Evolutionary conservation across 495 filamentous ascomycete species (phyloP).

Genomic region (Diplogelasinospora grovesii): DNA sequence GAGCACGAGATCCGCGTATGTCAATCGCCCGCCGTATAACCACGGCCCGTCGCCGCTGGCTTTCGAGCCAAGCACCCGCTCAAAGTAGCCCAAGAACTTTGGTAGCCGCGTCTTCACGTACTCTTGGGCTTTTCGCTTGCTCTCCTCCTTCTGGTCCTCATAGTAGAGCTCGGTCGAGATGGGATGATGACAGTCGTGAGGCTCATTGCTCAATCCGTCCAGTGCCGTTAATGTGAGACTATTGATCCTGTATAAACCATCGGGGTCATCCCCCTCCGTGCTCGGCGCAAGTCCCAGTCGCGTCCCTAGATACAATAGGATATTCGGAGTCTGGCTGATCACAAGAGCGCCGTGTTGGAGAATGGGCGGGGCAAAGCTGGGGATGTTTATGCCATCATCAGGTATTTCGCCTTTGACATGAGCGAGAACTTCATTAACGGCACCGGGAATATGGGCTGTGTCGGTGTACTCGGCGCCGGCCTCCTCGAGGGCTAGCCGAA

Average conservation of each 20-base stretch:
- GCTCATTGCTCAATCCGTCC: conserved; percentile 57
- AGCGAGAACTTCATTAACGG: conserved; percentile 29
- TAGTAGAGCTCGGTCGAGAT: conserved; percentile 50
- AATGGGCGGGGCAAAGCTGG: conserved; percentile 54
- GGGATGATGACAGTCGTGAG: conserved; percentile 63
- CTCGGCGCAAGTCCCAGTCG: conserved; percentile 44
- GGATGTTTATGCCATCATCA: conserved; percentile 46
- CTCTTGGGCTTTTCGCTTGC: conserved; percentile 42
- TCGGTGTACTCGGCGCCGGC: conserved; percentile 54
- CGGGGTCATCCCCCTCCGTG: conserved; percentile 34
- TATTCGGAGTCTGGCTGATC: conserved; percentile 58
- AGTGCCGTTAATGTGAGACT: conserved; percentile 57
- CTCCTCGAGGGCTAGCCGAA: conserved; percentile 60
- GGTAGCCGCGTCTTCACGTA: conserved; percentile 53
- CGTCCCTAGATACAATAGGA: conserved; percentile 54
- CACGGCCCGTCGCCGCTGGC: conserved; percentile 49
- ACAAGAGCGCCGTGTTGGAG: conserved; percentile 52
- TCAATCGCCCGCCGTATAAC: conserved; percentile 51
- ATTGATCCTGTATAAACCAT: conserved; percentile 46
- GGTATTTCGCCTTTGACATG: conserved; percentile 28
- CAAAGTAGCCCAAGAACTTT: conserved; percentile 60
- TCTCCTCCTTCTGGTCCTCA: conserved; percentile 60
- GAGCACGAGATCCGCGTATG: conserved; percentile 62
- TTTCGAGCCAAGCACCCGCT: conserved; percentile 51
- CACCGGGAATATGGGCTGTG: conserved; percentile 36